Conservation (phyloP, 2,329 filamentous ascomycete genomes). For the Hyphodiscus sp. region DNA sequence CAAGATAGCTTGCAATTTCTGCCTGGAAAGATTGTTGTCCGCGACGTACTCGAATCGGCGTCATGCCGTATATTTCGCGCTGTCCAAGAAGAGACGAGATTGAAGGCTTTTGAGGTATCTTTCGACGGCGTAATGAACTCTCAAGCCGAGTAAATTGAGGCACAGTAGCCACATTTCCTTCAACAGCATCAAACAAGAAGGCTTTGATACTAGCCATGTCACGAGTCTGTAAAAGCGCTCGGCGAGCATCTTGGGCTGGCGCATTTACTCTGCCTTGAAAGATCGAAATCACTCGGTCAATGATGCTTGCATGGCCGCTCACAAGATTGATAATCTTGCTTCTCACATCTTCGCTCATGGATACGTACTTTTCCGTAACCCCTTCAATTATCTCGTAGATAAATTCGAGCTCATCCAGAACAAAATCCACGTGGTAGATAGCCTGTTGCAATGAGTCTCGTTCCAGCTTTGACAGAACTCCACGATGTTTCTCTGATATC, state of each 20-base stretch:
- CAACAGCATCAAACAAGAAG: slow-evolving; percentile 16
- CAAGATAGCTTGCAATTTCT: slow-evolving; percentile 26
- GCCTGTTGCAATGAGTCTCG: background rate
- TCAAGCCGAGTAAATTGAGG: slow-evolving; percentile 2
- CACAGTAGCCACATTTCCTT: slow-evolving; percentile 2
- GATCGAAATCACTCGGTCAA: background rate
- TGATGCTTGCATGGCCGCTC: slow-evolving; percentile 1
- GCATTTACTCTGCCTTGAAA: slow-evolving; percentile 3
- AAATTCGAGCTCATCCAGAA: slow-evolving; percentile 9
- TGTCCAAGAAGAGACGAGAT: slow-evolving; percentile 17
- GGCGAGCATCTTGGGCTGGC: slow-evolving; percentile 32
- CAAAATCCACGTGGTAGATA: slow-evolving; percentile 17
- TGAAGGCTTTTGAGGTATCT: background rate
- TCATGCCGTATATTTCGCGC: slow-evolving; percentile 22
- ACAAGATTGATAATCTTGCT: slow-evolving; percentile 1
- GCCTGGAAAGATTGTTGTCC: slow-evolving; percentile 19
- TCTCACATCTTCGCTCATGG: background rate
- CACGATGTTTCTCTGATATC: background rate
- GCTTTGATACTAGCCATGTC: slow-evolving; percentile 24
- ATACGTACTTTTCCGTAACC: background rate
- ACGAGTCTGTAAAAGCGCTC: slow-evolving; percentile 52
- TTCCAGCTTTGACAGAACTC: background rate
- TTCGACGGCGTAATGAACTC: background rate
- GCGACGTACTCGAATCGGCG: slow-evolving; percentile 8
- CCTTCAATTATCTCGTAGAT: slow-evolving; percentile 1